Percentiles rank a stretch among this genome's conserved stretches.
phyloP scores from a whole-genome alignment of 305 asterid genomes.

The Fraxinus sp. region DNA sequence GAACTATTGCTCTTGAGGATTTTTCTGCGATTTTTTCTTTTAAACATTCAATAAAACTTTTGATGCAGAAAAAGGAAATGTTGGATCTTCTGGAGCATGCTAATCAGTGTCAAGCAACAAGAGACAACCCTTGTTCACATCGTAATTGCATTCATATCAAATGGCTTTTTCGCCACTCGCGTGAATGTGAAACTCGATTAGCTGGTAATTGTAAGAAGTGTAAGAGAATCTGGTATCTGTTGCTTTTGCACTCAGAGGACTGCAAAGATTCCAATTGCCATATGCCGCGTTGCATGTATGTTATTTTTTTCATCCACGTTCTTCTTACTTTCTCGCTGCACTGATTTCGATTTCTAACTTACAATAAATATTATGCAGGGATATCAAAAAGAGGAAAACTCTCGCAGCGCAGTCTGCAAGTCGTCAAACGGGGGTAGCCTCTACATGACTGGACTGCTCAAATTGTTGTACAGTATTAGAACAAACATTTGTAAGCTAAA shows the following conservation, averaged over 20 bases:
- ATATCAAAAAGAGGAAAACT: conserved; percentile 24
- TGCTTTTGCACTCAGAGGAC: conserved; percentile 35
- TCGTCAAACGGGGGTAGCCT: not conserved
- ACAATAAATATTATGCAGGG: conserved; percentile 33
- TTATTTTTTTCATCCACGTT: not conserved
- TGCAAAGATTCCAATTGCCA: conserved; percentile 42
- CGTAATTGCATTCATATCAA: conserved; percentile 28
- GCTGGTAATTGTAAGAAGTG: conserved; percentile 42
- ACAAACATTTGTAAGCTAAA: not conserved
- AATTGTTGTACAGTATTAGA: not conserved
- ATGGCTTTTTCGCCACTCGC: conserved; percentile 22
- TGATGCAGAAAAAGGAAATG: conserved; percentile 29
- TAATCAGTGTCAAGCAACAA: conserved; percentile 28
- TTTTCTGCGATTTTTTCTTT: not conserved
- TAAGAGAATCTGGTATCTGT: conserved; percentile 37
- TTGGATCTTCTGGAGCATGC: conserved; percentile 45
- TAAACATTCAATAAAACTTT: conserved; percentile 2
- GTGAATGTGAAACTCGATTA: conserved; percentile 28
- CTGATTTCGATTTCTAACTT: not conserved
- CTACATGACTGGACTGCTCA: not conserved
- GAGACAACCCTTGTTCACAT: conserved; percentile 36
- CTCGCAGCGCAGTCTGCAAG: not conserved
- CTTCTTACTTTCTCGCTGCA: conserved; percentile 12
- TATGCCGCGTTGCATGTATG: conserved; percentile 65
- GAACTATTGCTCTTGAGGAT: not conserved